These are phyloP conservation scores for Paralagenidium karlingii DNA, from an alignment of 352 stramenopile species.

Conservation along the genomic window DNA sequence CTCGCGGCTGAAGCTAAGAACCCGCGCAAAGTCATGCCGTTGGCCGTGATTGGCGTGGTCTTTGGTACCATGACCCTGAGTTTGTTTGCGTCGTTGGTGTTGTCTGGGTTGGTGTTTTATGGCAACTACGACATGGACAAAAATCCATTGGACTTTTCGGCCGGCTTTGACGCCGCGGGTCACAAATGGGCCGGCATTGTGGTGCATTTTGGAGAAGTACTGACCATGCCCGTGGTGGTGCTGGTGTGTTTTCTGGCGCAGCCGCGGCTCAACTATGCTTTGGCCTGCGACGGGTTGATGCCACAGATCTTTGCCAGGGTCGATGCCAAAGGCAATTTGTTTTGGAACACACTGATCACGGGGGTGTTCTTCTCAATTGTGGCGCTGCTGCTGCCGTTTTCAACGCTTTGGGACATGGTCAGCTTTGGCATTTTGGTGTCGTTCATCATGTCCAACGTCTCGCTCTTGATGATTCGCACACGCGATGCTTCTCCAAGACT, in stretches of 20 bases:
- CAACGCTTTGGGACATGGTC: slow-evolving; percentile 21
- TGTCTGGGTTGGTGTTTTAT: slow-evolving; percentile 58
- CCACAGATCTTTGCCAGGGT: slow-evolving; percentile 35
- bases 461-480: slow-evolving; percentile 13
- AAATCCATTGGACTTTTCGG: no score
- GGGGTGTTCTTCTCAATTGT: slow-evolving; percentile 7
- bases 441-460: slow-evolving; percentile 31
- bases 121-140: background rate
- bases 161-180: slow-evolving; percentile 3
- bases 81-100: slow-evolving; percentile 31
- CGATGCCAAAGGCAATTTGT: slow-evolving; percentile 17
- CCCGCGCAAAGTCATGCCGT: slow-evolving; percentile 30
- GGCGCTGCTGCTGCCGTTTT: slow-evolving; percentile 16
- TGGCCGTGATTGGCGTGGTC: slow-evolving; percentile 44
- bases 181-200: slow-evolving; percentile 20
- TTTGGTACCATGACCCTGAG: slow-evolving; percentile 16
- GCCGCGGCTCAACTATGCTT: slow-evolving; percentile 49
- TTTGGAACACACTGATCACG: slow-evolving; percentile 7
- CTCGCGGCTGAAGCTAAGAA: slow-evolving; percentile 25
- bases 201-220: slow-evolving; percentile 42
- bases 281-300: slow-evolving; percentile 64
- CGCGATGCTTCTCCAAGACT: background rate
- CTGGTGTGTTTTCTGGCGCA: slow-evolving; percentile 68
- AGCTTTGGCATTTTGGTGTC: slow-evolving; percentile 25
- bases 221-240: slow-evolving; percentile 67